These are phyloP conservation scores for Russula olivacea DNA, from an alignment of 768 basidiomycete species.

Conservation along the genomic window DNA sequence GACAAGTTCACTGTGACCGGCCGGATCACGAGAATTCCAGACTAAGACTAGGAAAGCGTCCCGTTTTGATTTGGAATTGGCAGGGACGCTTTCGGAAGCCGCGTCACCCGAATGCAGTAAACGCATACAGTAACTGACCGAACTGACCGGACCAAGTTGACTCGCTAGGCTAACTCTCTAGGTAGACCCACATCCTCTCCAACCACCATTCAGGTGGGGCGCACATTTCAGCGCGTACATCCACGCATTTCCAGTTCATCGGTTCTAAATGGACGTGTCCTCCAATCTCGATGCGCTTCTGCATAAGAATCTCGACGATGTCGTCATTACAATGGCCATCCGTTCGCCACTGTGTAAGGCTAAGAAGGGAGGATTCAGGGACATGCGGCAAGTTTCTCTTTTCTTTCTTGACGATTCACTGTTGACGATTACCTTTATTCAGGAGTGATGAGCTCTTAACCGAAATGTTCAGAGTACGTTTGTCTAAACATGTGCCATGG, in stretches of 20 bases:
- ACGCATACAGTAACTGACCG: too few relatives aligned
- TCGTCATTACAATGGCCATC: conserved; percentile 77
- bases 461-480: conserved; percentile 68
- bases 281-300: conserved; percentile 48
- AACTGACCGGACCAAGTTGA: not conserved
- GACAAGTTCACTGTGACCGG: not conserved
- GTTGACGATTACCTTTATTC: not conserved
- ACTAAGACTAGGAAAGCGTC: too few relatives aligned
- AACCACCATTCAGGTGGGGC: not conserved
- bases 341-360: conserved; percentile 73
- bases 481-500: conserved; percentile 16
- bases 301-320: conserved; percentile 62
- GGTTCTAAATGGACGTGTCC: conserved; percentile 33
- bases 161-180: not conserved
- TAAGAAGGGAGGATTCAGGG: conserved; percentile 69
- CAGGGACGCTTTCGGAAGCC: too few relatives aligned
- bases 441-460: conserved; percentile 77
- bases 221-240: not conserved
- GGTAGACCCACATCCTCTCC: not conserved
- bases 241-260: conserved; percentile 34
- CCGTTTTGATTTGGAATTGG: too few relatives aligned
- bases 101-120: too few relatives aligned
- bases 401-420: not conserved
- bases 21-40: not conserved
- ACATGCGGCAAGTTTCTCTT: conserved; percentile 47